Conservation (phyloP, 2,329 filamentous ascomycete genomes). For the Metarhizium sp. region DNA sequence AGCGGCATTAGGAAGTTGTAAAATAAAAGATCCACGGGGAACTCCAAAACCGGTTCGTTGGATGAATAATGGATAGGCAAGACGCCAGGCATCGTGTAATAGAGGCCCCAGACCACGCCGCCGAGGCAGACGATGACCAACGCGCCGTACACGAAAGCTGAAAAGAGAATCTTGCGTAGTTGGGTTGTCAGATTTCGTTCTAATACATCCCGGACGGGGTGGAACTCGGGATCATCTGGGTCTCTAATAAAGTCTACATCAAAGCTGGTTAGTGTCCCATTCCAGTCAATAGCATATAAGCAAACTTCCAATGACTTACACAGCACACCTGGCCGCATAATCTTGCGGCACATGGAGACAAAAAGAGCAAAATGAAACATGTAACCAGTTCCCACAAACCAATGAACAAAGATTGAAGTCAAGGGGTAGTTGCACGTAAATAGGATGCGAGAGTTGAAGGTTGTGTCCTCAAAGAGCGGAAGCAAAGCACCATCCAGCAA, state of each 20-base stretch:
- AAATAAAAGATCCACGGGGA: slow-evolving; percentile 86
- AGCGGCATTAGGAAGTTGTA: slow-evolving; percentile 96
- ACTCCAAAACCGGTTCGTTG: slow-evolving; percentile 85
- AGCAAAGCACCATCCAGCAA: slow-evolving; percentile 82
- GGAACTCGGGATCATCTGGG: slow-evolving; percentile 95
- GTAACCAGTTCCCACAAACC: slow-evolving; percentile 97
- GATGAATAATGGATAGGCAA: slow-evolving; percentile 91
- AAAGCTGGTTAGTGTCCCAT: not conserved
- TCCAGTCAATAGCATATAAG: too few species aligned
- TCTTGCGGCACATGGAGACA: slow-evolving; percentile 97
- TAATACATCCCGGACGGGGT: slow-evolving; percentile 91
- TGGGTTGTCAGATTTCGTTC: slow-evolving; percentile 89
- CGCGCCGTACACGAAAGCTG: slow-evolving; percentile 88
- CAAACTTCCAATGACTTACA: slow-evolving; percentile 48
- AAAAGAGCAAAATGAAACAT: slow-evolving; percentile 99
- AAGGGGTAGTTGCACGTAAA: slow-evolving; percentile 74
- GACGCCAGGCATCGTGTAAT: slow-evolving; percentile 56
- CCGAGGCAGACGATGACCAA: slow-evolving; percentile 88
- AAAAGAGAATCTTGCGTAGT: slow-evolving; percentile 91
- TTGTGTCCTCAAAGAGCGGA: slow-evolving; percentile 77
- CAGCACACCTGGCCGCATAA: slow-evolving; percentile 87
- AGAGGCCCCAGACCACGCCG: slow-evolving; percentile 89
- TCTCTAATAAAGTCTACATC: slow-evolving; percentile 83
- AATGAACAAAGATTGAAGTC: slow-evolving; percentile 92
- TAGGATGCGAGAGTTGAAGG: slow-evolving; percentile 63